Evolutionary conservation across 306 rosid species (phyloP), one percentile per base, ranked within the genome.

Genomic region (Mucuna pruriens): DNA sequence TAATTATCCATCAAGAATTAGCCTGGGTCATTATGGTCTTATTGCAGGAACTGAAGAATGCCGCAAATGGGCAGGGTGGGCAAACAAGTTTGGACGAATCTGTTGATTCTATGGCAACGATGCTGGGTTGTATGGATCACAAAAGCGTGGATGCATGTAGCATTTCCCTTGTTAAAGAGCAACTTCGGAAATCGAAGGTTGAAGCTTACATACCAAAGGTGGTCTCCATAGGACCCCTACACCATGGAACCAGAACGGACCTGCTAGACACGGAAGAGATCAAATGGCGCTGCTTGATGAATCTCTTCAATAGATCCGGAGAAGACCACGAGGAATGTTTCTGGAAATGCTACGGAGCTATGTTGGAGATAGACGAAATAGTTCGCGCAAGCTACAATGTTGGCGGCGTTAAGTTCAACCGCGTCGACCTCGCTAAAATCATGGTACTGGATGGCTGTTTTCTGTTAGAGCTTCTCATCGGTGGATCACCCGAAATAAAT

Each of bases 401-500:
- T 20, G 5, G 2, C 4, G 10, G 19, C 0, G 2, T 52, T 20
- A 3, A 52, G 29, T 20, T 52, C 29, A 8, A 82, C 1, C 25
- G 70, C 2, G 15, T 77, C 3, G 86, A 81, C 0, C 70, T 84
- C 0, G 84, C 86, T 0, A 70, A 74, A 57, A 75, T 80, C 4
- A 84, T 87, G 84, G 34, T 87, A n/a, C 2, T 80, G 0, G 90
- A 87, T 69, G 87, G 87, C 1, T 81, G 86, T 22, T 84, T 87
- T 54, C 12, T 87, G 31, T 45, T 87, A 7, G 87, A 87, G 31
- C 61, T 87, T 10, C 81, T 87, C 64, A 20, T 68, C 7, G 23
- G 69, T 52, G 61, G 29, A 54, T 54, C 61, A 13, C 0, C 22
- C 9, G 0, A 4, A 4, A 20, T 16, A 48, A 16, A 16, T 4